Evolutionary conservation across 768 basidiomycete genomes (phyloP).

Genomic region (Tulasnella sp.): DNA sequence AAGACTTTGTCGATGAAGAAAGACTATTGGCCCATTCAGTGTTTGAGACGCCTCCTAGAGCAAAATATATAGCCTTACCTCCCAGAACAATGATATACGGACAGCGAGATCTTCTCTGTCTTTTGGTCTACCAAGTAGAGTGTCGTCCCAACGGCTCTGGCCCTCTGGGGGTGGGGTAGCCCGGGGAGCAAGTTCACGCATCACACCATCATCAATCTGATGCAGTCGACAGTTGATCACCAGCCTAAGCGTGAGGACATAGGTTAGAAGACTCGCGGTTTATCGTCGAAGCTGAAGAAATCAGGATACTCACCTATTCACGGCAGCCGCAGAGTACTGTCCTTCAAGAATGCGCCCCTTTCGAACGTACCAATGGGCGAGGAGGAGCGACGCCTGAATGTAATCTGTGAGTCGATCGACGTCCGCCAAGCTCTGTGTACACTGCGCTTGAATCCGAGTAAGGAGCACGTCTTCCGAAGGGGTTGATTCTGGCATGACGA

Average conservation of each 20-base stretch:
- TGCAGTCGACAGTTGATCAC: constrained; percentile 11
- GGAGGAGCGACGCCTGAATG: constrained; percentile 23
- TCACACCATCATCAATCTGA: not conserved
- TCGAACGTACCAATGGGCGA: constrained; percentile 19
- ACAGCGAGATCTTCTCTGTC: not conserved
- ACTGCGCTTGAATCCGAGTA: not conserved
- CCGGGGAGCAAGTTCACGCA: constrained; percentile 9
- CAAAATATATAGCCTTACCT: constrained; percentile 5
- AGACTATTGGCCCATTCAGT: not conserved
- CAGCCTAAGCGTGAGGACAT: not conserved
- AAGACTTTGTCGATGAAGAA: not conserved
- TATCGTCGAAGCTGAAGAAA: not conserved
- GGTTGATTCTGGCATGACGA: not conserved
- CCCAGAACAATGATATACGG: constrained; percentile 12
- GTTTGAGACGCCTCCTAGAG: not conserved
- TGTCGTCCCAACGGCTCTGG: constrained; percentile 12
- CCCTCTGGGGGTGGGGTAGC: not conserved
- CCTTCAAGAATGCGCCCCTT: constrained; percentile 22
- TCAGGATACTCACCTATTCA: not conserved
- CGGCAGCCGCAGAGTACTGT: not conserved
- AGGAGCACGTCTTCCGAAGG: not conserved
- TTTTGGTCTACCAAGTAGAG: not conserved
- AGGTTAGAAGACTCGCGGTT: not conserved
- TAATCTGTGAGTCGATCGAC: constrained; percentile 23
- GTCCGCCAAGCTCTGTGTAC: constrained; percentile 4